phyloP scores from a whole-genome alignment of 495 filamentous ascomycete species.

The Tuber microsphaerosporum region DNA sequence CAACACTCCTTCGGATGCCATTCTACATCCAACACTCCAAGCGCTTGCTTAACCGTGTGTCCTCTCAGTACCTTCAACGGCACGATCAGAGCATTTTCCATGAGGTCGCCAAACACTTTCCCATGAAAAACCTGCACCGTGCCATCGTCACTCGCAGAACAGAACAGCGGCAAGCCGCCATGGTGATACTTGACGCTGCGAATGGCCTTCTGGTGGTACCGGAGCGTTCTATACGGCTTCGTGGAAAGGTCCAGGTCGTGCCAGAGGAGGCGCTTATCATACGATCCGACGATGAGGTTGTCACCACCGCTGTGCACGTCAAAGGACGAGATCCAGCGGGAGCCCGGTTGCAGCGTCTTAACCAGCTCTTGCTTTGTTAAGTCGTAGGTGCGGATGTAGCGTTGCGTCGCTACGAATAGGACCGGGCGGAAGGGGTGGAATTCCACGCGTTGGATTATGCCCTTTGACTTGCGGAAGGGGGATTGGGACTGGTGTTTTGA shows the following conservation, averaged over 20 bases:
- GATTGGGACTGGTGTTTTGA: constrained; percentile 90
- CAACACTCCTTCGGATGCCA: constrained; percentile 92
- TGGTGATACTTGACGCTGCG: constrained; percentile 78
- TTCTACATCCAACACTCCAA: constrained; percentile 87
- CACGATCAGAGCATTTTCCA: constrained; percentile 93
- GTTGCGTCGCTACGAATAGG: constrained; percentile 92
- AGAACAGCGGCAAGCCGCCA: constrained; percentile 78
- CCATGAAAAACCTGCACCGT: constrained; percentile 93
- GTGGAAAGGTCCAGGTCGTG: constrained; percentile 89
- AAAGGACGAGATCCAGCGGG: constrained; percentile 88
- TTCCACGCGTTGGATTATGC: constrained; percentile 76
- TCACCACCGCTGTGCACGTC: constrained; percentile 89
- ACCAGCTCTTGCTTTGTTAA: constrained; percentile 78
- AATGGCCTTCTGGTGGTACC: constrained; percentile 88
- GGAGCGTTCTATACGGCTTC: constrained; percentile 87
- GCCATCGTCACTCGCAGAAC: constrained; percentile 88
- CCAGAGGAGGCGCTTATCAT: constrained; percentile 91
- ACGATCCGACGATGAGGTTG: constrained; percentile 86
- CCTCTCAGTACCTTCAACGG: constrained; percentile 90
- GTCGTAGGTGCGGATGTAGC: constrained; percentile 85
- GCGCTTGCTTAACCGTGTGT: constrained; percentile 68
- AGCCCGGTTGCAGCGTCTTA: constrained; percentile 85
- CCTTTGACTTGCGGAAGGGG: constrained; percentile 80
- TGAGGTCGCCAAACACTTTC: constrained; percentile 82
- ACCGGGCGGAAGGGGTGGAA: constrained; percentile 92